Evolutionary conservation across 1,284 basidiomycete species (phyloP).

Genomic region (Apiotrichum sp.): DNA sequence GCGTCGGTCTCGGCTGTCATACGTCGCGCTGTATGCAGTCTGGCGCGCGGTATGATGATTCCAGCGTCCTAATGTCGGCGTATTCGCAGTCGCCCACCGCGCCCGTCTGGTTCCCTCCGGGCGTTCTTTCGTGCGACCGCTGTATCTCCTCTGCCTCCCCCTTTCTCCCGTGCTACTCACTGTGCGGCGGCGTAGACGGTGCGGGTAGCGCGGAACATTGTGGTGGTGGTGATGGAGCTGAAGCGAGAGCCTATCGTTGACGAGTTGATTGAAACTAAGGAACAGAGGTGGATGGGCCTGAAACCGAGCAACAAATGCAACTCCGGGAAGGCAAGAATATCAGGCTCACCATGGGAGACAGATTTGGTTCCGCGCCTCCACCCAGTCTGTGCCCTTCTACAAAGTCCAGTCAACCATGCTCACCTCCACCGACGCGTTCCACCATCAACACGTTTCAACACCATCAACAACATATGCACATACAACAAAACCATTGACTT

Average conservation of each 20-base stretch:
- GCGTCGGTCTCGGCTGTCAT: too few species aligned
- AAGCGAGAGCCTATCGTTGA: not conserved
- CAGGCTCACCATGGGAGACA: slow-evolving; percentile 5
- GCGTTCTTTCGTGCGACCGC: not conserved
- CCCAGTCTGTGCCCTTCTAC: not conserved
- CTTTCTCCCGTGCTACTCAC: slow-evolving; percentile 20
- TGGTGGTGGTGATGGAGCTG: slow-evolving; percentile 1
- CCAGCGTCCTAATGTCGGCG: too few species aligned
- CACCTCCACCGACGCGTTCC: not conserved
- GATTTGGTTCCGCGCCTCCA: too few species aligned
- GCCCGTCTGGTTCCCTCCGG: too few species aligned
- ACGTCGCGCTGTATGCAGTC: too few species aligned
- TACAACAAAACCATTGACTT: too few species aligned
- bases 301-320: not conserved
- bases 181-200: slow-evolving; percentile 52
- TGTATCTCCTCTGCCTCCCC: too few species aligned
- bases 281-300: slow-evolving; percentile 12
- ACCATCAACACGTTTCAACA: not conserved
- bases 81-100: too few species aligned
- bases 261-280: too few species aligned
- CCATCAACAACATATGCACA: not conserved
- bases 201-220: slow-evolving; percentile 72
- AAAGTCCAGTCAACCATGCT: too few species aligned
- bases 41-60: too few species aligned
- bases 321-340: not conserved